These are phyloP conservation scores for Ustilago lituana DNA, from an alignment of 1,284 basidiomycete genomes.

Conservation along the genomic window DNA sequence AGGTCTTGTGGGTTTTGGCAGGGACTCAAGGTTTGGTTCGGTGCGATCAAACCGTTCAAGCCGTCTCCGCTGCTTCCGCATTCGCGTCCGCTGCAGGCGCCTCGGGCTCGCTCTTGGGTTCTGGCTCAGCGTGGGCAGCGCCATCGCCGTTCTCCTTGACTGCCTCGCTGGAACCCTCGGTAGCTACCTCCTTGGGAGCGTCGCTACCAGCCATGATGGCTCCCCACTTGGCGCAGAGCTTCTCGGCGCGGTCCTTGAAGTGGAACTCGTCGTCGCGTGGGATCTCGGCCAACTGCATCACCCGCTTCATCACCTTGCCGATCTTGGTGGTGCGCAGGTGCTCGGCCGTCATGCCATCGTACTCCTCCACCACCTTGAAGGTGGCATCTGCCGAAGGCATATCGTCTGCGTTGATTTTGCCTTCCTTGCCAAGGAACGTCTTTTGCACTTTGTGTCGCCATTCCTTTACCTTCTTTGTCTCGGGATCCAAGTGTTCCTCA, in stretches of 20 bases:
- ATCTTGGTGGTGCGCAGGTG: conserved; percentile 90
- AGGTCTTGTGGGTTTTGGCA: too few species aligned
- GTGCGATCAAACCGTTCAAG: not conserved
- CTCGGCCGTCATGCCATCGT: conserved; percentile 81
- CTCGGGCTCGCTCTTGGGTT: conserved; percentile 18
- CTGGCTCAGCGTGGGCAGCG: conserved; percentile 9
- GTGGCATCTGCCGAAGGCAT: conserved; percentile 75
- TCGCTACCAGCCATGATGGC: conserved; percentile 38
- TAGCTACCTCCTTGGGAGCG: conserved; percentile 5
- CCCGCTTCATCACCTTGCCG: conserved; percentile 97
- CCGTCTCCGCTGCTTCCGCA: conserved; percentile 9
- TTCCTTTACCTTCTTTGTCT: conserved; percentile 72
- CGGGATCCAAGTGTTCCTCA: conserved; percentile 71
- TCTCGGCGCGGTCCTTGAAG: conserved; percentile 78
- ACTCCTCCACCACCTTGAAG: conserved; percentile 84
- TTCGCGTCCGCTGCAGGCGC: conserved; percentile 7
- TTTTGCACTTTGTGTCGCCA: conserved; percentile 92
- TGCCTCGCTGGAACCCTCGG: conserved; percentile 16
- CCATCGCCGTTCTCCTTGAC: conserved; percentile 24
- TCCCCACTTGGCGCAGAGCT: conserved; percentile 69
- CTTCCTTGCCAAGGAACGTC: conserved; percentile 76
- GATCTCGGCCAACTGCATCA: conserved; percentile 76
- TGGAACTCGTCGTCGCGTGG: conserved; percentile 86
- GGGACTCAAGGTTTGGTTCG: too few species aligned
- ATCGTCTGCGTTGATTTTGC: conserved; percentile 60